phyloP scores from a whole-genome alignment of 2,329 filamentous ascomycete species.

The Fusarium sp. region DNA sequence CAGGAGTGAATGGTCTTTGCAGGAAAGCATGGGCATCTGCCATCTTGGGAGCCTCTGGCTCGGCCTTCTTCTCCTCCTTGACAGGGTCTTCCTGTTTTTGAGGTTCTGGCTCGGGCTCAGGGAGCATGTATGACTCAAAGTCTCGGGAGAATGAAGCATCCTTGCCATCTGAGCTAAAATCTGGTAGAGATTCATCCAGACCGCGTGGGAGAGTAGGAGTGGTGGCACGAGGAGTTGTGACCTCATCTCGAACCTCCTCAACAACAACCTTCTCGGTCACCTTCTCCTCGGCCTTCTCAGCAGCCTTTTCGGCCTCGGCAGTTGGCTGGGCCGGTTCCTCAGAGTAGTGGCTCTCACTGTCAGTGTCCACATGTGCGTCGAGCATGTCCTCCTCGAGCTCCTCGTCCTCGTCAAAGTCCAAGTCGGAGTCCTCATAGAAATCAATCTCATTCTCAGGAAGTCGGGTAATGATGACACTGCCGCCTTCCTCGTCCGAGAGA shows the following conservation, averaged over 20 bases:
- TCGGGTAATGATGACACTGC: constrained; percentile 72
- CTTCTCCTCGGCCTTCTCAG: not conserved
- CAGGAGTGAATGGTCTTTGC: constrained; percentile 59
- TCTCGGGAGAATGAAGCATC: constrained; percentile 53
- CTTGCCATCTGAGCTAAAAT: constrained; percentile 48
- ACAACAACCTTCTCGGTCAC: not conserved
- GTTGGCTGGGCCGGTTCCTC: constrained; percentile 41
- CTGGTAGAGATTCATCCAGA: constrained; percentile 48
- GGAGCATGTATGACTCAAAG: constrained; percentile 58
- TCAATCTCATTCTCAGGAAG: constrained; percentile 69
- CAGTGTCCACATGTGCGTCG: constrained; percentile 55
- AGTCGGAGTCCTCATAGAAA: constrained; percentile 62
- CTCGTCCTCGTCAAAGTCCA: constrained; percentile 65
- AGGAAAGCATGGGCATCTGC: constrained; percentile 49
- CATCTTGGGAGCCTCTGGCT: constrained; percentile 46
- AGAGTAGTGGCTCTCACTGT: constrained; percentile 52
- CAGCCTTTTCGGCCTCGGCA: not conserved
- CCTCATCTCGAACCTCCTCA: constrained; percentile 54
- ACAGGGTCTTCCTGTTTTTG: constrained; percentile 46
- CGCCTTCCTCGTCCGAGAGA: constrained; percentile 58
- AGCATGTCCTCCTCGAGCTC: constrained; percentile 72
- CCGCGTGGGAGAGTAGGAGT: constrained; percentile 35
- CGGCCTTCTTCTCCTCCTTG: constrained; percentile 32
- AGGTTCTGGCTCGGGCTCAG: constrained; percentile 47
- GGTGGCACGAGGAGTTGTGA: constrained; percentile 59